Evolutionary conservation across 805 yeast genomes (phyloP), one percentile per base, ranked within the genome.

Genomic region (Komagataella ulmi): DNA sequence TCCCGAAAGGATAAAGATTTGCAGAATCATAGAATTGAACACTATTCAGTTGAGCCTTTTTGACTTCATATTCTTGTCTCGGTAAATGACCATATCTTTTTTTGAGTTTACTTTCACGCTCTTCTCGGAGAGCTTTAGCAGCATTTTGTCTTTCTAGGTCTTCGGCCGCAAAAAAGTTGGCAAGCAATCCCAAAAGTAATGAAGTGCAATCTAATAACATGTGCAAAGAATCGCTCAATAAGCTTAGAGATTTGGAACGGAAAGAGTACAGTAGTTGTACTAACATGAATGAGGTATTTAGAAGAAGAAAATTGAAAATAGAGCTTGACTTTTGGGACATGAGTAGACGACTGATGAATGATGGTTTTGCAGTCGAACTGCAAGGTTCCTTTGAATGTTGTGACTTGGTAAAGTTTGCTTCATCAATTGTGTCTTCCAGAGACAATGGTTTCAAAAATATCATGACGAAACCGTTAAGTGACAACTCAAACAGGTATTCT

Each of bases 161-260:
- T 24, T 62, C 60, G 45, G 63, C 52, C 56, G 74, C 57, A 56
- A 69, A 56, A 61, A 67, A 12, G 79, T 95, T 87, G 0, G 99
- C 99, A 23, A 91, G 73, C 2, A 93, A 70, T 0, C 99, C 99
- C 30, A 93, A 76, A 2, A 93, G 80, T 52, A 93, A 70, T 0
- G 98, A 95, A 0, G 88, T 76, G 64, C 99, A 93, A 65, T 93
- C 99, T 52, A 93, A 72, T 2, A 95, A 85, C 99, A 93, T 93
- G 65, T 93, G 99, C 50, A 93, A 73, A 1, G 97, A 88, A 62
- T 93, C 99, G 17, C 97, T 88, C 50, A 93, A 66, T 21, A 93
- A 71, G 8, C 99, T 97, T 48, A 93, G 70, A 0, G 98, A 91
- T 61, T 87, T 90, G 1, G 98, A 89, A 55, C 95, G 75, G 67